Evolutionary conservation across 306 rosid species (phyloP).

Genomic region (apple (Malus domestica)): ASM211411v1 NC_041798.1:34036501-34037000

Average conservation of each 20-base stretch:
- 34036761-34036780: neutral
- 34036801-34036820: slow-evolving; percentile 98
- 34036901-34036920: neutral
- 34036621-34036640: slow-evolving; percentile 72
- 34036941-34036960: slow-evolving; percentile 28
- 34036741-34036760: neutral
- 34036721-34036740: neutral
- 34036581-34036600: slow-evolving; percentile 80
- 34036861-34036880: slow-evolving; percentile 79
- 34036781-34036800: slow-evolving; percentile 32
- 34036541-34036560: slow-evolving; percentile 64
- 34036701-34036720: neutral
- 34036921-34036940: neutral
- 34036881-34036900: neutral
- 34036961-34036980: slow-evolving; percentile 96
- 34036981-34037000: slow-evolving; percentile 97
- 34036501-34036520: neutral
- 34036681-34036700: neutral
- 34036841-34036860: slow-evolving; percentile 87
- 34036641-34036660: slow-evolving; percentile 1
- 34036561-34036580: slow-evolving; percentile 93
- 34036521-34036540: neutral
- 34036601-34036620: slow-evolving; percentile 89
- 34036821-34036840: slow-evolving; percentile 98
- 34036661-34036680: neutral